These are phyloP conservation scores for Phaeosphaeria sp. DNA, from an alignment of 2,329 filamentous ascomycete genomes.

Conservation along the genomic window DNA sequence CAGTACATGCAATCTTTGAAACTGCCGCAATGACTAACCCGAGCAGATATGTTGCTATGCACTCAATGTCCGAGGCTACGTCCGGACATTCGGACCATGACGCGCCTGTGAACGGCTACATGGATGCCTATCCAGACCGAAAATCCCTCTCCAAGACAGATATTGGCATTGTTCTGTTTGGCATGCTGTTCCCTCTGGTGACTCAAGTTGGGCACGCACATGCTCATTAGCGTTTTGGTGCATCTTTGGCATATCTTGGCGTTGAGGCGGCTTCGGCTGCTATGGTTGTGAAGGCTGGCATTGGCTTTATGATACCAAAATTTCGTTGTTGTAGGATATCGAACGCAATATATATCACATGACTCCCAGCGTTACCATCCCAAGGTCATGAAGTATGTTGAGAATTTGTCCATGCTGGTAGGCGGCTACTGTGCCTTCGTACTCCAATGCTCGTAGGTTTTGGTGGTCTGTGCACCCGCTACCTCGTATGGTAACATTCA, in stretches of 20 bases:
- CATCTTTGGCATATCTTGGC: constrained; percentile 13
- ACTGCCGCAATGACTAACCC: constrained; percentile 29
- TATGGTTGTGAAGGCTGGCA: background rate
- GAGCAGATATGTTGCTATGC: constrained; percentile 91
- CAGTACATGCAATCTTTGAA: too few relatives aligned
- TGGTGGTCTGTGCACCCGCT: too few relatives aligned
- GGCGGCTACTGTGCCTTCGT: too few relatives aligned
- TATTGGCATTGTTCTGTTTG: constrained; percentile 70
- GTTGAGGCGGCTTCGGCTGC: constrained; percentile 6
- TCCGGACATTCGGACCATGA: constrained; percentile 37
- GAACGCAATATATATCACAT: background rate
- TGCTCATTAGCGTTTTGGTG: constrained; percentile 58
- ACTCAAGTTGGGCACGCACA: constrained; percentile 74
- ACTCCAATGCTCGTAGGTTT: too few relatives aligned
- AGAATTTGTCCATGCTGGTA: too few relatives aligned
- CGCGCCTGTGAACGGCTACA: constrained; percentile 56
- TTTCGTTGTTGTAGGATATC: constrained; percentile 3
- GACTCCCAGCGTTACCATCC: background rate
- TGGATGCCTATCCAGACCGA: constrained; percentile 59
- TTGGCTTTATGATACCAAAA: constrained; percentile 10
- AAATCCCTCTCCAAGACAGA: constrained; percentile 59
- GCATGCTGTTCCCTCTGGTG: constrained; percentile 79
- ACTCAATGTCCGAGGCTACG: constrained; percentile 87
- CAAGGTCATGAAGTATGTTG: too few relatives aligned
- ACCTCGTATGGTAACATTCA: too few relatives aligned